phyloP scores from a whole-genome alignment of 345 rosid genomes.

The Eucalyptus victrix region DNA sequence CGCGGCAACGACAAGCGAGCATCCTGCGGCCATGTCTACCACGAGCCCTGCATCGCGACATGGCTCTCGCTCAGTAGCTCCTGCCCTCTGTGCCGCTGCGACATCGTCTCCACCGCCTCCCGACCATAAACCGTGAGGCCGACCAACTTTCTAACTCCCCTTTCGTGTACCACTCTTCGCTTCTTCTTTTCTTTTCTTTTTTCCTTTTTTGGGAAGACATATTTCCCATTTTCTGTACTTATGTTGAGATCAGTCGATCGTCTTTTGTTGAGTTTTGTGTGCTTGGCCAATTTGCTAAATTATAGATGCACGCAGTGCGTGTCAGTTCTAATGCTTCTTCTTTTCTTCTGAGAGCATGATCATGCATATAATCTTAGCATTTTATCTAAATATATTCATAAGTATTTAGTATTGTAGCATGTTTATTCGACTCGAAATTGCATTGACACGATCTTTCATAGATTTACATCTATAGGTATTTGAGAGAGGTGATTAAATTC shows the following conservation, averaged over 20 bases:
- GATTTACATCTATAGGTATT: neutral
- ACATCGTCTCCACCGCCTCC: neutral
- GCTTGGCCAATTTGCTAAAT: neutral
- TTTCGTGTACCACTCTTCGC: neutral
- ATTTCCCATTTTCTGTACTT: neutral
- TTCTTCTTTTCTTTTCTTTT: neutral
- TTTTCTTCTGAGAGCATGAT: neutral
- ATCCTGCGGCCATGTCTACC: conserved; percentile 12
- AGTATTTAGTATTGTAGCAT: neutral
- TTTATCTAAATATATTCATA: too few species aligned
- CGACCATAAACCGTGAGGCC: neutral
- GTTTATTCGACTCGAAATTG: neutral
- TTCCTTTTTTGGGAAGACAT: neutral
- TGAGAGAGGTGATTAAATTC: neutral
- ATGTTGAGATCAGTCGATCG: neutral
- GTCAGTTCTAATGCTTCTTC: neutral
- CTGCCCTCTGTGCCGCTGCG: conserved; percentile 10
- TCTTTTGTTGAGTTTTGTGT: neutral
- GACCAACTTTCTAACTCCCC: neutral
- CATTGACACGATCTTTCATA: neutral
- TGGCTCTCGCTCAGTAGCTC: conserved; percentile 4
- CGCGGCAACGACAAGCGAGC: neutral
- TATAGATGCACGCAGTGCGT: accelerated
- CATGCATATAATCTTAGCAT: neutral
- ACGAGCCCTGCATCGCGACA: conserved; percentile 4